phyloP scores from a whole-genome alignment of 495 filamentous ascomycete species.

The Podospora pseudoanserina region DNA sequence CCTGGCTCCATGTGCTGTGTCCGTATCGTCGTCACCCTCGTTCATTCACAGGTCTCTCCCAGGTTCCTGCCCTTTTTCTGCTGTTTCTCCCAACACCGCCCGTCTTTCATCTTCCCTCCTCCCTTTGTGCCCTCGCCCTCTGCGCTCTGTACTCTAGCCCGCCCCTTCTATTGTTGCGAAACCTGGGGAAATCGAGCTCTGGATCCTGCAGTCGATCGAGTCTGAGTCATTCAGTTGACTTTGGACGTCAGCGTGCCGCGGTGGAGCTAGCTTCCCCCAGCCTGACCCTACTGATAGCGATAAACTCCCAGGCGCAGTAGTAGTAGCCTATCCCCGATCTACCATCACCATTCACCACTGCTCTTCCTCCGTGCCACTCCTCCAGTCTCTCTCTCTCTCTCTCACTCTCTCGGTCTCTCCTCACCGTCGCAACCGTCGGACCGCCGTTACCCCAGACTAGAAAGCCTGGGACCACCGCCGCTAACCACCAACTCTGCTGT shows the following conservation, averaged over 20 bases:
- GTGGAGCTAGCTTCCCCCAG: slow-evolving; percentile 22
- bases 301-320: slow-evolving; percentile 5
- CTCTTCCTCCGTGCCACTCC: neutral
- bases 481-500: slow-evolving; percentile 8
- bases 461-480: slow-evolving; percentile 10
- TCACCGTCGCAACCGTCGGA: slow-evolving; percentile 15
- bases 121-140: slow-evolving; percentile 14
- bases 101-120: neutral
- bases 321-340: neutral
- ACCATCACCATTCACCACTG: slow-evolving; percentile 1
- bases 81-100: slow-evolving; percentile 10
- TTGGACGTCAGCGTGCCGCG: slow-evolving; percentile 37
- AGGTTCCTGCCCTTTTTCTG: slow-evolving; percentile 24
- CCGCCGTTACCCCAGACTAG: slow-evolving; percentile 16
- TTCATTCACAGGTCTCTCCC: slow-evolving; percentile 16
- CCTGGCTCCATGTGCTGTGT: neutral
- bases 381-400: neutral
- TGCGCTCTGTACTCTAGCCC: neutral
- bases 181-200: neutral
- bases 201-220: slow-evolving; percentile 22
- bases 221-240: slow-evolving; percentile 42
- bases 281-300: slow-evolving; percentile 9
- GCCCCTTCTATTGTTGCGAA: slow-evolving; percentile 2
- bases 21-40: slow-evolving; percentile 18
- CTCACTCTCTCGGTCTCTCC: neutral